Evolutionary conservation across 1,139 yeast genomes (phyloP).

Genomic region (Lodderomyces oxycetoniae): DNA sequence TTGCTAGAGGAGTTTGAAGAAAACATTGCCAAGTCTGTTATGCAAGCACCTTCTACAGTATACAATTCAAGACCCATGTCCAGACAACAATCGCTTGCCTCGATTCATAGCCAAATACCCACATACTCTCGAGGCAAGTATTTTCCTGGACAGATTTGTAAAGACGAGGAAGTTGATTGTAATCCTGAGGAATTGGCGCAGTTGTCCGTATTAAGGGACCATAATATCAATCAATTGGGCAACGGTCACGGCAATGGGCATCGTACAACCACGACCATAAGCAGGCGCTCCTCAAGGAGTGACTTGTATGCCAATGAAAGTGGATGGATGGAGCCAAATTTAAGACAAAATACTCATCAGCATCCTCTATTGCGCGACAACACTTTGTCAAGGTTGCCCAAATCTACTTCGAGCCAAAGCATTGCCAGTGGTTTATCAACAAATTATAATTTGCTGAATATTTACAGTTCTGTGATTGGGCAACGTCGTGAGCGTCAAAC

Average conservation of each 20-base stretch:
- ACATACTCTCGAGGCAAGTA: conserved; percentile 10
- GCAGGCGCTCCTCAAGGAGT: conserved; percentile 39
- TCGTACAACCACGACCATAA: conserved; percentile 9
- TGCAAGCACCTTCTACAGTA: neutral
- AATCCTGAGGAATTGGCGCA: conserved; percentile 25
- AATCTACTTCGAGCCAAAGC: conserved; percentile 29
- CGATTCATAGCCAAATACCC: conserved; percentile 18
- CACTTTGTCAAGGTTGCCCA: conserved; percentile 13
- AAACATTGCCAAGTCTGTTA: conserved; percentile 27
- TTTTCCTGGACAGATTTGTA: conserved; percentile 8
- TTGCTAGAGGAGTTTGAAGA: conserved; percentile 51
- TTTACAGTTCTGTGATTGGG: conserved; percentile 11
- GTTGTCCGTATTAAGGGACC: conserved; percentile 34
- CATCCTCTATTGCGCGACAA: neutral
- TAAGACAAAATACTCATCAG: conserved; percentile 2
- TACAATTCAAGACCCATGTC: conserved; percentile 25
- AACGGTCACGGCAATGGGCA: neutral
- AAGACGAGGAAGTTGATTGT: conserved; percentile 9
- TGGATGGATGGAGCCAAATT: conserved; percentile 44
- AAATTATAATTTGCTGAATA: conserved; percentile 12
- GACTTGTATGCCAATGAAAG: conserved; percentile 39
- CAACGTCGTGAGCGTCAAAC: conserved; percentile 3
- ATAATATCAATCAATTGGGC: conserved; percentile 18
- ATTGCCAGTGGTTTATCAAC: conserved; percentile 17
- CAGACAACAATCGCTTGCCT: conserved; percentile 24